Evolutionary conservation across 2,329 filamentous ascomycete species (phyloP), one percentile per base, ranked within the genome.

Genomic region (Samsoniella hepiali): DNA sequence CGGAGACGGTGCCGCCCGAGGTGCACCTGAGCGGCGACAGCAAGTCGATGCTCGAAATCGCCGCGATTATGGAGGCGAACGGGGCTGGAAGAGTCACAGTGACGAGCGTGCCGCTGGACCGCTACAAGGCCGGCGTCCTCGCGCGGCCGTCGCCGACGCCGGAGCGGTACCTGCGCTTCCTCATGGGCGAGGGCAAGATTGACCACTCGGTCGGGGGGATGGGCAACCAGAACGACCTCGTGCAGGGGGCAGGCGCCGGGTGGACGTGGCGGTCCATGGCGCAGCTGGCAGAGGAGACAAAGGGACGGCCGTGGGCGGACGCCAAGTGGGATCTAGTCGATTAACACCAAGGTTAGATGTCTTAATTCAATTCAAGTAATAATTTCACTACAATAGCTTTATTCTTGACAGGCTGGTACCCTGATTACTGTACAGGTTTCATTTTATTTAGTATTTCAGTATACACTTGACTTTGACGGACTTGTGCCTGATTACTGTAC

Each of bases 11-110:
- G 6, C 73, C 73, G 3, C 66, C 69, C 17, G 58, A 66, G 49
- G 60, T 73, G 29, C 68, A 71, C 58, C 62, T 75, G 9, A 69
- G 64, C 3, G 73, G 72, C 13, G 70, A 73, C 63, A 70, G 67
- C 36, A 66, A 63, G 27, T 69, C 63, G 22, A 57, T 73, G 13
- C 11, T 34, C 4, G 67, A 73, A 22, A 70, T 72, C 59, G 68
- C 72, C 2, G 47, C 62, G 27, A 29, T 70, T 1, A 74, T 74
- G 72, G 65, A 66, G n/a, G 66, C 40, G 6, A 65, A 60, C 8
- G 70, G 72, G 13, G 70, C 66, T 11, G n/a, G 4, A 1, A 27
- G 3, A 8, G 11, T 47, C 2, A 7, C 29, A 11, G 22, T 47
- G 8, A 47, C 22, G 3, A 27, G 15, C 38, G 38, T 40, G 38